Evolutionary conservation across 2,329 filamentous ascomycete species (phyloP).

Genomic region (Ceratocystis albifundus): DNA sequence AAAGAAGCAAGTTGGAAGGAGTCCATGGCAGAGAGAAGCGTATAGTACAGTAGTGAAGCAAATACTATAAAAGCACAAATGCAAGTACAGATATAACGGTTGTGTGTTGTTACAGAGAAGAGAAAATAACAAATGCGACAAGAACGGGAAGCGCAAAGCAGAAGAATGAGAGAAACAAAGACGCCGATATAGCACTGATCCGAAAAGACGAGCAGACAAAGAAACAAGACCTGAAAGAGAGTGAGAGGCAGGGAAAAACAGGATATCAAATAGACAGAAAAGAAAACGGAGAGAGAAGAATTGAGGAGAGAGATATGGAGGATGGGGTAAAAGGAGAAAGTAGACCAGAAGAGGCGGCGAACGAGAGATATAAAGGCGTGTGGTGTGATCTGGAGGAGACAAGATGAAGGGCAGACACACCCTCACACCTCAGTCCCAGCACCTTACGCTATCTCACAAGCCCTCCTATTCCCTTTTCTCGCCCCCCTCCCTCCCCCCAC

Average conservation of each 20-base stretch:
- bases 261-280: conserved; percentile 5
- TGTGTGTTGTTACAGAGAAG: conserved; percentile 4
- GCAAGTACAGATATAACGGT: not conserved
- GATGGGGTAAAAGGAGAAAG: not conserved
- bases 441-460: not conserved
- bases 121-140: not conserved
- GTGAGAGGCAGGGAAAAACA: not conserved
- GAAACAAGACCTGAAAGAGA: not conserved
- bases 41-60: no score
- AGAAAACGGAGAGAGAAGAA: not conserved
- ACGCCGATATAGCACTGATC: not conserved
- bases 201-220: not conserved
- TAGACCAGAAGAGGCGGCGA: not conserved
- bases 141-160: not conserved
- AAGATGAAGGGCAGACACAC: no score
- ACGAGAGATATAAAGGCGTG: not conserved
- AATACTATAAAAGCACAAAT: not conserved
- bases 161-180: not conserved
- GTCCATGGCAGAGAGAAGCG: no score
- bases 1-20: no score
- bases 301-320: not conserved
- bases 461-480: conserved; percentile 1
- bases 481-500: not conserved
- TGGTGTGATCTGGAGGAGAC: no score
- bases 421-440: not conserved